A percentile compares a stretch with the other conserved stretches of the same genome.
These are phyloP conservation scores for Sugiyamaella xylanicola DNA, from an alignment of 1,139 yeast genomes.

Conservation along the genomic window DNA sequence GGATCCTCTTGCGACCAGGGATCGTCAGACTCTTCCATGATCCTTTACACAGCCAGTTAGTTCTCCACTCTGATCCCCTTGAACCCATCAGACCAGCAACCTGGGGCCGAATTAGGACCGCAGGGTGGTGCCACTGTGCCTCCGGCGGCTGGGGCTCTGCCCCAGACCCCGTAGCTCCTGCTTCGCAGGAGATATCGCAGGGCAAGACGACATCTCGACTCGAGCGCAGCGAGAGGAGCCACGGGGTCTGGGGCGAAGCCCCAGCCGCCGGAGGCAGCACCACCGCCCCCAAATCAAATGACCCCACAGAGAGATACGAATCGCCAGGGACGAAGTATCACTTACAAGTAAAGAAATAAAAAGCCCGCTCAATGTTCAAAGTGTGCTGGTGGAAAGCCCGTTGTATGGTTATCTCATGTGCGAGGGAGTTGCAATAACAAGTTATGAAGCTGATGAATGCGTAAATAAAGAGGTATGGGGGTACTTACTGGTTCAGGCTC, in stretches of 20 bases:
- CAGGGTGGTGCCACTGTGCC: too few species aligned
- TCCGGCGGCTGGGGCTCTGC: neutral
- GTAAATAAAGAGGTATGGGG: neutral
- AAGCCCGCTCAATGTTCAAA: too few species aligned
- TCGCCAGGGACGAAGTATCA: neutral
- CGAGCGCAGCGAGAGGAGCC: neutral
- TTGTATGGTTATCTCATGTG: neutral
- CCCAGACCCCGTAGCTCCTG: neutral
- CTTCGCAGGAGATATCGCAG: neutral
- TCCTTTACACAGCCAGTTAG: neutral
- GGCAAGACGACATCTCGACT: neutral
- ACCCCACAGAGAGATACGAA: neutral
- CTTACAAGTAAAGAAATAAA: neutral
- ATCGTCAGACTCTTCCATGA: slow-evolving; percentile 11
- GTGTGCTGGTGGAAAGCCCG: too few species aligned
- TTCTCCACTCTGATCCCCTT: neutral
- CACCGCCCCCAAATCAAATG: neutral
- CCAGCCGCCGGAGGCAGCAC: neutral
- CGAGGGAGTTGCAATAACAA: neutral
- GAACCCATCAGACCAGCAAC: too few species aligned
- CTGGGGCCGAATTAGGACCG: too few species aligned
- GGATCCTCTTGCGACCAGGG: slow-evolving; percentile 5
- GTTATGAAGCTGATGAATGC: neutral
- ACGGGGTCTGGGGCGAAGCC: neutral
- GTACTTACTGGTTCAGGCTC: neutral